Base-by-base conservation (phyloP, 2,329 filamentous ascomycete genomes). In the Fusarium beomiforme region DNA sequence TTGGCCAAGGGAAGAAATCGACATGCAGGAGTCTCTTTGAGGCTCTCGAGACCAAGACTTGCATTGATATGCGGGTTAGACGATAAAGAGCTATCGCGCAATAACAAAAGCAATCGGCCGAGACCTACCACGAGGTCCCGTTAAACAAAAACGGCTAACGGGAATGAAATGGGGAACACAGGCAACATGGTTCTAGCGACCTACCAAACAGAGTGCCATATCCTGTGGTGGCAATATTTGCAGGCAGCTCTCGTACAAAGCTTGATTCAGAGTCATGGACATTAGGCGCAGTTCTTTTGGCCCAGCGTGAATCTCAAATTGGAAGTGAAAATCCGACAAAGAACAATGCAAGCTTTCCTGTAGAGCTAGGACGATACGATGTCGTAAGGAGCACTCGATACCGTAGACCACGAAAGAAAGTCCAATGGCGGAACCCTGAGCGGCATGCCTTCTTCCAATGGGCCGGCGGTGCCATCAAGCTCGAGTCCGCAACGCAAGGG, bases 401-500 rank as follows among this genome's bases (percentile, higher is more conserved):
- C 53, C 39, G 51, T 73, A 67, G 62, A 47, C 47, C 43, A 57
- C 33, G 36, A 56, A 42, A 51, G 43, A 55, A 59, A 67, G 36
- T 31, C 50, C 64, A 64, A 57, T 59, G 55, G 57, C 39, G 63
- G 62, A 68, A 63, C 47, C 58, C 42, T 64, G 54, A 60, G 42
- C 61, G 64, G 69, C 58, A 68, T 64, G 42, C 56, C 54, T 56
- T 59, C 58, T 72, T 42, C 36, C 39, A 44, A 72, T 55, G 69
- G 49, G 57, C 49, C 37, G 44, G 62, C 46, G 36, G 41, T 67
- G 41, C 54, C 61, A 59, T 72, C 43, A 17, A 71, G 54, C 59
- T 73, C 67, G 56, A 60, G 49, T 57, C 63, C 36, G 56, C 59
- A 58, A 71, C 36, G 47, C 59, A 59, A 69, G 65, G 70, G 46